Base-by-base conservation (phyloP, 305 asterid species). In the Stenogyne calaminthoides region DNA sequence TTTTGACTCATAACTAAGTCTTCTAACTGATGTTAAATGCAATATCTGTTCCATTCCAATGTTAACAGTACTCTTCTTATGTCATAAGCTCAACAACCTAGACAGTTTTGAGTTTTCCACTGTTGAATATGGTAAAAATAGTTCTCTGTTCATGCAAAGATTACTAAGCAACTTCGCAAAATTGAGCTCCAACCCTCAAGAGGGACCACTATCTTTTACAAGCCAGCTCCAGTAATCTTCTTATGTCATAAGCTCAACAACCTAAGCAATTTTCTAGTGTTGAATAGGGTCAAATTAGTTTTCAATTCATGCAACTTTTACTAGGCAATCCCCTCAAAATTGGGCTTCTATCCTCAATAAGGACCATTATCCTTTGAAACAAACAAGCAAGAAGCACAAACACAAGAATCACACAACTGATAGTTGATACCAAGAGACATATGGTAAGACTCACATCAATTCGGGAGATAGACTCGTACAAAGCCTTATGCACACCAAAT, bases 231-330 rank as follows among this genome's bases (percentile, higher is more conserved):
- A 27, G 12, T 27, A 64, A 69, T 40, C 57, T 70, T 60, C 67
- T 52, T 57, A 54, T 51, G 42, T 39, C 49, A 59, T 16, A 49
- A 64, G 47, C 67, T 73, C 22, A 39, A 64, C 44, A 65, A 29
- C 27, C 65, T 36, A 65, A 47, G 18, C 27, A 64, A 18, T 16
- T 15, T 36, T 54, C n/a, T 14, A 25, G 16, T 9, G 54, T 19
- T 6, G 60, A 65, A 65, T 12, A 5, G 1, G 9, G 14, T 55
- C 18, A 49, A n/a, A 10, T 70, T 6, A 64, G 47, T 18, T 10
- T 61, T 63, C 32, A 65, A 64, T 20, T 42, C 72, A 64, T 46
- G 54, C 76, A 76, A 62, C 14, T 18, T 63, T 63, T 39, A 29
- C 34, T 54, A 20, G 42, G 42, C 39, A 56, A 12, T 71, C 36